Percentiles rank a stretch among this genome's conserved stretches.
Evolutionary conservation across 2,329 filamentous ascomycete species (phyloP).

Genomic region (Penicillium digitatum): DNA sequence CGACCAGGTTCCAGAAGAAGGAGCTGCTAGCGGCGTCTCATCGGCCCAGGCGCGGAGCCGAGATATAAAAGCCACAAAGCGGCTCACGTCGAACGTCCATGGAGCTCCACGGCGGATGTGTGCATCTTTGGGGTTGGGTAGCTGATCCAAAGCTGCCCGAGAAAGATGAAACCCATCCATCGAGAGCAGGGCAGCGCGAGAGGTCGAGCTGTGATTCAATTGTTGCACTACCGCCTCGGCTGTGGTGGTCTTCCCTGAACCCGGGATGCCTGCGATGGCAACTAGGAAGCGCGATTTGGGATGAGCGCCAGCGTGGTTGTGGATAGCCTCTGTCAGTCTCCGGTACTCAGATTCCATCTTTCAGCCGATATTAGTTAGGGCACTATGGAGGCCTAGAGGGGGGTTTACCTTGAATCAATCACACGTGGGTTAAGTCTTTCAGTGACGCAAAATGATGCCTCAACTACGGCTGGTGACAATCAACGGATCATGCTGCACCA

Average conservation of each 20-base stretch:
- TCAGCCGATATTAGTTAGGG: background rate
- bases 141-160: conserved; percentile 26
- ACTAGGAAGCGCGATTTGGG: conserved; percentile 22
- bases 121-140: conserved; percentile 34
- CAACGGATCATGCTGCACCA: conserved; percentile 5
- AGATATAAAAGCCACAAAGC: conserved; percentile 29
- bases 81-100: conserved; percentile 37
- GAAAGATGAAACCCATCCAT: conserved; percentile 42
- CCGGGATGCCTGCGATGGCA: conserved; percentile 32
- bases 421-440: background rate
- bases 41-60: conserved; percentile 27
- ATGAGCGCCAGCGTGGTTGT: conserved; percentile 14
- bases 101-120: conserved; percentile 36
- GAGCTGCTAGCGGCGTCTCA: conserved; percentile 4
- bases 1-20: conserved; percentile 5
- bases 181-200: conserved; percentile 25
- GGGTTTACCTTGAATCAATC: conserved; percentile 3
- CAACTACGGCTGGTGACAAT: background rate
- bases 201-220: conserved; percentile 18
- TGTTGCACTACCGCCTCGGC: conserved; percentile 27
- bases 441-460: background rate
- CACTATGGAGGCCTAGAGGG: background rate
- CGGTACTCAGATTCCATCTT: conserved; percentile 26
- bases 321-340: conserved; percentile 18
- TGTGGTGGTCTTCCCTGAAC: conserved; percentile 36